Base-by-base conservation (phyloP, 2,329 filamentous ascomycete species). In the Xylariaceae sp. region DNA sequence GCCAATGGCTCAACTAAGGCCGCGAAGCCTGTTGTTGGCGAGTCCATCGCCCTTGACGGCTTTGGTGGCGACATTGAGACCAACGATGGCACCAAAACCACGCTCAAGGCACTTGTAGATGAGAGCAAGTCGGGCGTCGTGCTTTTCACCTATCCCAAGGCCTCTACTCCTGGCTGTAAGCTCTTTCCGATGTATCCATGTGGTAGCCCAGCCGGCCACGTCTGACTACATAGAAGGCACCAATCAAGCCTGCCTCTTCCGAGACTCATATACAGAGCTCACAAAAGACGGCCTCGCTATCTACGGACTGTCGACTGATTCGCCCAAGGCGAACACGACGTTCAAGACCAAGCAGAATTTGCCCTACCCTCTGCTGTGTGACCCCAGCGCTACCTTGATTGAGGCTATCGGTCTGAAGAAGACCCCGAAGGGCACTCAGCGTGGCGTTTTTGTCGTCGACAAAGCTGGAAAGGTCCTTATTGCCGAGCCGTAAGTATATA, bases 91-190 rank as follows among this genome's bases (percentile, higher is more conserved):
- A 71, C 75, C 40, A 87, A 85, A 68, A 89, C 85, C 4, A 89
- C 81, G 1, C 71, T 98, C 44, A 85, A 88, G 68, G 73, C 81
- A 54, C 80, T 98, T 18, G 77, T 96, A 37, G 84, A 89, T 38
- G 78, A 85, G 60, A 95, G 89, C 76, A 83, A 87, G 68, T 74
- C 78, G 28, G 93, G 91, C 19, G 85, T 97, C 33, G 88, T 95
- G 26, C 71, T 97, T 22, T 96, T 98, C 65, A 96, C 90, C 24
- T 97, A 97, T 62, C 93, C 93, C 44, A 94, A 87, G 69, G 93
- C 93, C 11, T 93, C 86, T 19, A 98, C 93, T 17, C 88, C 89
- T 29, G 91, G 91, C 49, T 97, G 91, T 95, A 81, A 79, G 88
- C 70, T 26, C 22, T 26, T 26, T 29, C 32, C 37, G 32, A 32